Percentiles rank a stretch among this genome's conserved stretches.
phyloP scores from a whole-genome alignment of 306 rosid species.

The Citrullus amarus region DNA sequence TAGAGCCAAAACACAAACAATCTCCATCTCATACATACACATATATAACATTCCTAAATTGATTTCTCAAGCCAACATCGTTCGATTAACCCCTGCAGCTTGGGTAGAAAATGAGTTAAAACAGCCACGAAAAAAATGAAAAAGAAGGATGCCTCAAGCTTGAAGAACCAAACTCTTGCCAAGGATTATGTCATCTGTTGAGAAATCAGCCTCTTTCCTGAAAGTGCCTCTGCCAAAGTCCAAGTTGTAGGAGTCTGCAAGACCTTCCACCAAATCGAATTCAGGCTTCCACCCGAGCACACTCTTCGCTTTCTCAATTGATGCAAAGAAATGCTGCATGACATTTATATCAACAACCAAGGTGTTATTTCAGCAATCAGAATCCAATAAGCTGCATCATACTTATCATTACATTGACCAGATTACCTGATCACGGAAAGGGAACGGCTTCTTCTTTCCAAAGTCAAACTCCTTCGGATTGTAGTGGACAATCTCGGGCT shows the following conservation, averaged over 20 bases:
- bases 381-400: not conserved
- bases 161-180: constrained; percentile 73
- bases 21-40: not conserved
- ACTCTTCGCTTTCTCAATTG: constrained; percentile 71
- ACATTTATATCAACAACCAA: not conserved
- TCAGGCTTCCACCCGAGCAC: constrained; percentile 78
- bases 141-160: constrained; percentile 9
- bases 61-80: not conserved
- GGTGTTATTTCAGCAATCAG: not conserved
- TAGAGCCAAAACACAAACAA: not conserved
- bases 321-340: constrained; percentile 90
- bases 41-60: not conserved
- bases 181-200: constrained; percentile 85
- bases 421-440: constrained; percentile 89
- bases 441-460: constrained; percentile 89
- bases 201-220: constrained; percentile 84
- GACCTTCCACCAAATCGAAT: constrained; percentile 72
- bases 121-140: not conserved
- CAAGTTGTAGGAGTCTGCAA: constrained; percentile 69
- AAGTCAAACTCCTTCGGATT: constrained; percentile 88
- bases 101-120: not conserved
- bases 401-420: not conserved
- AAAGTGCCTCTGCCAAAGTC: constrained; percentile 91
- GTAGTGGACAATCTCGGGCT: constrained; percentile 85
- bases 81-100: not conserved